Percentiles rank a stretch among this genome's conserved stretches.
These are phyloP conservation scores for Jackrogersella minutella DNA, from an alignment of 495 filamentous ascomycete genomes.

Conservation along the genomic window DNA sequence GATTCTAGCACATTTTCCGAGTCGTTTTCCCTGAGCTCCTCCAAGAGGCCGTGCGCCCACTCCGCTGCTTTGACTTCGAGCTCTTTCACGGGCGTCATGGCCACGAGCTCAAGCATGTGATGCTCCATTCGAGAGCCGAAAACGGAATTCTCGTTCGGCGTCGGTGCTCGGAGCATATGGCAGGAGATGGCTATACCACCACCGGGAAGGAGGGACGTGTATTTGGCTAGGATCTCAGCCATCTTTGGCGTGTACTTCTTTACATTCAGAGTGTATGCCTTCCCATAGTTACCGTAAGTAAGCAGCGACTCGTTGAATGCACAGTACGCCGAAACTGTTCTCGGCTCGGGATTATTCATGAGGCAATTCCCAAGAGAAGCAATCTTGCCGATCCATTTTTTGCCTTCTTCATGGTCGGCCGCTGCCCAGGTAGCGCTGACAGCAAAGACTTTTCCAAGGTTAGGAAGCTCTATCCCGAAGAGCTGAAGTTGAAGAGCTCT, in stretches of 20 bases:
- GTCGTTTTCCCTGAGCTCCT: neutral
- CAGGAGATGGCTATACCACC: neutral
- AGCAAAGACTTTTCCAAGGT: neutral
- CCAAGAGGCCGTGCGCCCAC: neutral
- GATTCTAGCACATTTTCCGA: neutral
- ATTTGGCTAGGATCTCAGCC: neutral
- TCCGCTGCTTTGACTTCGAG: neutral
- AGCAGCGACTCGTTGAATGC: neutral
- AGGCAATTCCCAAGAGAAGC: neutral
- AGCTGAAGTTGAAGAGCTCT: constrained; percentile 3
- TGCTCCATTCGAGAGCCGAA: neutral
- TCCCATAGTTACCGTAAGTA: neutral
- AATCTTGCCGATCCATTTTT: constrained; percentile 1
- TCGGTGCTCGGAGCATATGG: neutral
- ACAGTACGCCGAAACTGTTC: neutral
- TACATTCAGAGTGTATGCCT: neutral
- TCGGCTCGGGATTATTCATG: constrained; percentile 2
- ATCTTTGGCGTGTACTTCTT: constrained; percentile 2
- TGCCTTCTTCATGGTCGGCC: neutral
- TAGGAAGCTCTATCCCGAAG: constrained; percentile 1
- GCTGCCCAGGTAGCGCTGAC: neutral
- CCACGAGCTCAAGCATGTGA: neutral
- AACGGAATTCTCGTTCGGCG: neutral
- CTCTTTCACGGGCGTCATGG: neutral
- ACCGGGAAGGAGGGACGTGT: neutral